Evolutionary conservation across 371 early-diverging fungal genomes (phyloP).

Genomic region (Rhizopus delemar): DNA sequence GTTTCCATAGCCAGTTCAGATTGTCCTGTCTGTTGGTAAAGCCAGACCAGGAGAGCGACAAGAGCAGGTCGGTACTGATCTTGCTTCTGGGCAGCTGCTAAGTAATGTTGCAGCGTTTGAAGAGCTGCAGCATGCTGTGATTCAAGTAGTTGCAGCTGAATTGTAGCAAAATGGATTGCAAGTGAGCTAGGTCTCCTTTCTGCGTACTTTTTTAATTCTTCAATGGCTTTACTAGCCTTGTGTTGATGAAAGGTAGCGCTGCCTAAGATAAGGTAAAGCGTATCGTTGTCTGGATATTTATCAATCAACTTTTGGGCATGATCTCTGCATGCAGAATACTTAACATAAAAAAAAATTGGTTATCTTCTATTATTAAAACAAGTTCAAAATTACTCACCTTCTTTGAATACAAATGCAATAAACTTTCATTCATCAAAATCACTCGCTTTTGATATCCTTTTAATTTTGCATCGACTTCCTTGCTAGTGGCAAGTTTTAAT

Average conservation of each 20-base stretch:
- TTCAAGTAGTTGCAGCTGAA: slow-evolving; percentile 63
- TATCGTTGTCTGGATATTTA: slow-evolving; percentile 65
- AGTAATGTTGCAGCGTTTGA: slow-evolving; percentile 48
- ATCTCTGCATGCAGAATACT: slow-evolving; percentile 62
- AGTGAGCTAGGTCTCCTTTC: slow-evolving; percentile 51
- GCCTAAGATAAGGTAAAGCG: slow-evolving; percentile 61
- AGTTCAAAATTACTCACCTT: slow-evolving; percentile 46
- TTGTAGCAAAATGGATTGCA: slow-evolving; percentile 64
- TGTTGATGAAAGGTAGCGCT: slow-evolving; percentile 55
- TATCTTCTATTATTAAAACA: neutral
- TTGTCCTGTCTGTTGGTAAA: slow-evolving; percentile 68
- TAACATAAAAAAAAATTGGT: too few species aligned
- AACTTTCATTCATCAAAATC: slow-evolving; percentile 70
- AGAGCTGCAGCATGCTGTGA: slow-evolving; percentile 57
- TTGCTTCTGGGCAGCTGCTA: slow-evolving; percentile 36
- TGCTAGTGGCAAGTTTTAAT: slow-evolving; percentile 56
- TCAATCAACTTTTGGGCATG: slow-evolving; percentile 53
- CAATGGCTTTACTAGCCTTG: slow-evolving; percentile 58
- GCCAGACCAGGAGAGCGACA: slow-evolving; percentile 69
- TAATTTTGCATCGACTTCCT: slow-evolving; percentile 63
- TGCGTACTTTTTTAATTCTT: slow-evolving; percentile 57
- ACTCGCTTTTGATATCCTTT: slow-evolving; percentile 63
- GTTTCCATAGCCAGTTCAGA: slow-evolving; percentile 59
- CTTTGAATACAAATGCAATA: slow-evolving; percentile 63
- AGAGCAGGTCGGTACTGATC: slow-evolving; percentile 60